Conservation (phyloP, 331 rosid genomes). For the Saraca asoca region DNA sequence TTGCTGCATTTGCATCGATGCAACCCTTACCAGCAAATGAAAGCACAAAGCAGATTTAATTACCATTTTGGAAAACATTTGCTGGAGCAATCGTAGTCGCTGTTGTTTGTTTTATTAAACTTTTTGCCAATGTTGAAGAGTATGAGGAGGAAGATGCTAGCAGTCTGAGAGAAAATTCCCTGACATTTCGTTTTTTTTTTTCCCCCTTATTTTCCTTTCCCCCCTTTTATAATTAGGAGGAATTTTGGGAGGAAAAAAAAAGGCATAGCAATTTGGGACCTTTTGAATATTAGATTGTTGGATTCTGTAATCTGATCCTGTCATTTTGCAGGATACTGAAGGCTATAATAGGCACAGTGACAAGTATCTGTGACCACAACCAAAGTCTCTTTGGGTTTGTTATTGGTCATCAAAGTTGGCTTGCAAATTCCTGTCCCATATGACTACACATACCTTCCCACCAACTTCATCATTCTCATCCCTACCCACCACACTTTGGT, state of each 20-base stretch:
- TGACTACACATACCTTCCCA: too few species aligned
- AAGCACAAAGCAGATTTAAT: constrained; percentile 48
- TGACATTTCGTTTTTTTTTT: constrained; percentile 56
- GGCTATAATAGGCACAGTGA: constrained; percentile 36
- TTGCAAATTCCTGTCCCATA: too few species aligned
- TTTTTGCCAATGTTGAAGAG: constrained; percentile 33
- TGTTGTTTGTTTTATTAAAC: too few species aligned
- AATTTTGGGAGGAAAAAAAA: constrained; percentile 40
- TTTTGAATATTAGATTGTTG: constrained; percentile 72
- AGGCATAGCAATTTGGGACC: constrained; percentile 44
- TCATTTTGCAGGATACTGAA: constrained; percentile 36
- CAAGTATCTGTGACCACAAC: neutral
- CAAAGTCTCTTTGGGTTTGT: too few species aligned
- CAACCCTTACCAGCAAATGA: constrained; percentile 49
- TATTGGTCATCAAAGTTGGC: too few species aligned
- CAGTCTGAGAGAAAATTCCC: constrained; percentile 64
- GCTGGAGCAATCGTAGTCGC: constrained; percentile 33
- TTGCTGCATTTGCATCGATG: constrained; percentile 69
- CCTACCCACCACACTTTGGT: too few species aligned
- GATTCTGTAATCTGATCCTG: constrained; percentile 64
- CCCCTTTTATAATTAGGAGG: constrained; percentile 25
- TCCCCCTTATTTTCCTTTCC: neutral
- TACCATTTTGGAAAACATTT: constrained; percentile 41
- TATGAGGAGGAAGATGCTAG: constrained; percentile 47
- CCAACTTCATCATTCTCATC: too few species aligned